A percentile compares a stretch with the other conserved stretches of the same genome.
Conservation (phyloP, 768 basidiomycete genomes). For the Boletus rex-veris region DNA sequence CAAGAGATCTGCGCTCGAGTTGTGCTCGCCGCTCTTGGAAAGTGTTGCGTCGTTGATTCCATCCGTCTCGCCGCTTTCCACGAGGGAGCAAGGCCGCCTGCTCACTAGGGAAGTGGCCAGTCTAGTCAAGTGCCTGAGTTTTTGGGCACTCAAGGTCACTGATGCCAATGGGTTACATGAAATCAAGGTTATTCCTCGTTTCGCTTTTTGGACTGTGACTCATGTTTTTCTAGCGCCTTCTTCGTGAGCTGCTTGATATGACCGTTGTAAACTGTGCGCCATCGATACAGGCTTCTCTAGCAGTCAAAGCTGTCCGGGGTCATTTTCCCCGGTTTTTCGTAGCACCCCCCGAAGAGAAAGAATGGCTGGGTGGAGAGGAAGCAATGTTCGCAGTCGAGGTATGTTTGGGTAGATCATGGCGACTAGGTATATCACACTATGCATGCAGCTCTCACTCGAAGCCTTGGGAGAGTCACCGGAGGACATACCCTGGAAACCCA, state of each 20-base stretch:
- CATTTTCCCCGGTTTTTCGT: conserved; percentile 45
- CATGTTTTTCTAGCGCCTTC: conserved; percentile 23
- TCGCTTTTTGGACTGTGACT: background rate
- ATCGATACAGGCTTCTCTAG: conserved; percentile 42
- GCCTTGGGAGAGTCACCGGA: conserved; percentile 25
- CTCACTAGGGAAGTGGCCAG: conserved; percentile 17
- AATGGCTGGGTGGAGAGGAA: conserved; percentile 41
- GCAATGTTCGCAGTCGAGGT: conserved; percentile 40
- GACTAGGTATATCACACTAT: background rate
- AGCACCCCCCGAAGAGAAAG: conserved; percentile 27
- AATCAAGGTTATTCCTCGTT: conserved; percentile 19
- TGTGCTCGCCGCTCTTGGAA: conserved; percentile 19
- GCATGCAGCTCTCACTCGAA: conserved; percentile 30
- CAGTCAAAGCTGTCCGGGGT: conserved; percentile 44
- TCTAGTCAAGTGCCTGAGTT: conserved; percentile 12
- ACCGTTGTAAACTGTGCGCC: conserved; percentile 34
- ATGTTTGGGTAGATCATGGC: conserved; percentile 13
- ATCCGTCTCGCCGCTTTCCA: conserved; percentile 12
- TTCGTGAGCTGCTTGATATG: conserved; percentile 34
- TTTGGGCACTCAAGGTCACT: conserved; percentile 13
- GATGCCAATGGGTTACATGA: background rate
- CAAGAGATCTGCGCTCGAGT: conserved; percentile 21
- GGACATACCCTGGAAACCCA: conserved; percentile 10
- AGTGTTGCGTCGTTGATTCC: conserved; percentile 11
- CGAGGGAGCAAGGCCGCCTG: conserved; percentile 15